Conservation (phyloP, 2,329 filamentous ascomycete species). For the Xylaria sp. region DNA sequence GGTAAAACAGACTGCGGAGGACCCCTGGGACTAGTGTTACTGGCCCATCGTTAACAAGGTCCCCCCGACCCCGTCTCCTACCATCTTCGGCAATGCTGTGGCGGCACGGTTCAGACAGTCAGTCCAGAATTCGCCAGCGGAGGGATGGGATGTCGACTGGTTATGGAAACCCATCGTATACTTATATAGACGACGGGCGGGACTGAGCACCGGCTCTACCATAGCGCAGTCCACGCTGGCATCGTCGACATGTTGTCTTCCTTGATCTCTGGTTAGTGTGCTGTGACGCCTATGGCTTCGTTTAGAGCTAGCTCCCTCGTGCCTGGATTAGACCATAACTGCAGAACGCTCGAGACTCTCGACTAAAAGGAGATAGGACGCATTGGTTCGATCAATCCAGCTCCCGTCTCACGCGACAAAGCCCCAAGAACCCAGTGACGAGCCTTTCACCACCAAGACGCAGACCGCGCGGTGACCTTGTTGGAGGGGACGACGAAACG, state of each 20-base stretch:
- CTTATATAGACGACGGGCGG: slow-evolving; percentile 8
- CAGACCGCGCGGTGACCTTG: slow-evolving; percentile 39
- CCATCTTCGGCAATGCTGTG: slow-evolving; percentile 24
- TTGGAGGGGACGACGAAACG: slow-evolving; percentile 37
- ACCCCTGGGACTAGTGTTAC: neutral
- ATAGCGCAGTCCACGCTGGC: slow-evolving; percentile 12
- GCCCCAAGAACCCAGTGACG: slow-evolving; percentile 24
- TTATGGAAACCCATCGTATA: neutral
- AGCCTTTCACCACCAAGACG: slow-evolving; percentile 32
- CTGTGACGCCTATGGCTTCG: slow-evolving; percentile 10
- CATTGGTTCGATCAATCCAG: slow-evolving; percentile 21
- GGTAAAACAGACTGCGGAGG: neutral
- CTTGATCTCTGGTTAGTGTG: slow-evolving; percentile 13
- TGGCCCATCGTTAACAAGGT: neutral
- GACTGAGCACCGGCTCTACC: neutral
- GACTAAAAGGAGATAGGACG: slow-evolving; percentile 21
- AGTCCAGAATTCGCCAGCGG: slow-evolving; percentile 8
- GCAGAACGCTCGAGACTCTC: slow-evolving; percentile 32
- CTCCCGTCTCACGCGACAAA: slow-evolving; percentile 34
- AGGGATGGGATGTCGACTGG: neutral
- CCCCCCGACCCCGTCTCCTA: slow-evolving; percentile 20
- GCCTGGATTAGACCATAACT: slow-evolving; percentile 11
- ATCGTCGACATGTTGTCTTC: slow-evolving; percentile 4
- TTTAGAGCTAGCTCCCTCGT: slow-evolving; percentile 7
- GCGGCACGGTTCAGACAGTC: slow-evolving; percentile 10